These are phyloP conservation scores for Nemania bipapillata DNA, from an alignment of 2,329 filamentous ascomycete genomes.

Conservation along the genomic window DNA sequence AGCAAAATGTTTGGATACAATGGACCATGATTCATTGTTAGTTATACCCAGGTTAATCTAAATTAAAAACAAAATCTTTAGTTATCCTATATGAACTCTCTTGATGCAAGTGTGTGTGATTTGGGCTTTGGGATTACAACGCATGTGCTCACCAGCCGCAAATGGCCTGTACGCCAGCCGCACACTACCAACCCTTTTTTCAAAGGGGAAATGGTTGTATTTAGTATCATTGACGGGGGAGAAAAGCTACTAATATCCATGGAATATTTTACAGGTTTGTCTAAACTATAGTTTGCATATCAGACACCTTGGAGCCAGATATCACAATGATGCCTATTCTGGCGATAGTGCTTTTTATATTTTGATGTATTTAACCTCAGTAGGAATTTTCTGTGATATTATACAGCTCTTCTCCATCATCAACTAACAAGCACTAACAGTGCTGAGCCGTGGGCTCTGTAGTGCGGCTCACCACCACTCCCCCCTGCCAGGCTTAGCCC, in stretches of 20 bases:
- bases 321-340: conserved; percentile 1
- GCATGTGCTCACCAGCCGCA: not conserved
- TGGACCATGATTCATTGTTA: not conserved
- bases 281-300: not conserved
- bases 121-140: not conserved
- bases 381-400: not conserved
- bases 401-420: not conserved
- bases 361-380: not conserved
- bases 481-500: conserved; percentile 6
- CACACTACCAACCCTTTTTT: conserved; percentile 3
- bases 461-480: not conserved
- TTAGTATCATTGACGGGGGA: not conserved
- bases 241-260: not conserved
- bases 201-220: not conserved
- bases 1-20: not conserved
- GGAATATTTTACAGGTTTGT: not conserved
- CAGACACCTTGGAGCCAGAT: not conserved
- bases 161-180: not conserved
- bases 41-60: not conserved
- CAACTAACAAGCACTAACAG: not conserved
- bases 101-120: not conserved
- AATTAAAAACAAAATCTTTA: not conserved
- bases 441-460: not conserved
- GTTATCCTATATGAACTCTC: not conserved
- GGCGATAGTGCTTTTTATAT: not conserved